A percentile compares a stretch with the other conserved stretches of the same genome.
phyloP scores from a whole-genome alignment of 345 rosid genomes.

The Gossypium anomalum region DNA sequence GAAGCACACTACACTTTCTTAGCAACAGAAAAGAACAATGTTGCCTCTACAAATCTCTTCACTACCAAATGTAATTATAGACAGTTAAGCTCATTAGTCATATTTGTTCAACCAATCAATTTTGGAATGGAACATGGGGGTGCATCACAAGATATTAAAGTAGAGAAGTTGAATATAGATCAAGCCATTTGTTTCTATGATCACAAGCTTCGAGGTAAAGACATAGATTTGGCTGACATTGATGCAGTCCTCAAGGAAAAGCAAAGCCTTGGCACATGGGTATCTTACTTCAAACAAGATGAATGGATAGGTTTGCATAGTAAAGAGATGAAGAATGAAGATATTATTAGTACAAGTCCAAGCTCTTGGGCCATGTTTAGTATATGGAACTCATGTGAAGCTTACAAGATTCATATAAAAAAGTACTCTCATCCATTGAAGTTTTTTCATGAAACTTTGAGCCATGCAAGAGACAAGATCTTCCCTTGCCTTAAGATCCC shows the following conservation, averaged over 20 bases:
- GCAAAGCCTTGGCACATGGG: conserved; percentile 52
- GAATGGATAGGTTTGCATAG: conserved; percentile 22
- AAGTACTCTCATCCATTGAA: conserved; percentile 23
- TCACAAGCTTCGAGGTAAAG: conserved; percentile 34
- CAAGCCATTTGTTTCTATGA: conserved; percentile 46
- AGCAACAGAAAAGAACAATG: conserved; percentile 46
- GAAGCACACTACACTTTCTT: conserved; percentile 43
- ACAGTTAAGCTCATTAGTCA: conserved; percentile 28
- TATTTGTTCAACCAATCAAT: conserved; percentile 37
- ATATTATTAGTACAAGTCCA: conserved; percentile 21
- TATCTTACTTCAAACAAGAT: conserved; percentile 44
- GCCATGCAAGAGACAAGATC: conserved; percentile 31
- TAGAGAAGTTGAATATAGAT: conserved; percentile 38
- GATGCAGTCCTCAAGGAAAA: conserved; percentile 41
- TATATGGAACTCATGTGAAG: conserved; percentile 52
- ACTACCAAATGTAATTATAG: conserved; percentile 32
- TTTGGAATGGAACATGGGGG: neutral
- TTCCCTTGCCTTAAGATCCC: conserved; percentile 40
- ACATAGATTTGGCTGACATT: conserved; percentile 41
- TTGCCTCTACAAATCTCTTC: conserved; percentile 51
- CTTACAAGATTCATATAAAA: conserved; percentile 31
- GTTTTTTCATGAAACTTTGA: conserved; percentile 29
- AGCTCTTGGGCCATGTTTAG: conserved; percentile 47
- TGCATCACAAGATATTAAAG: conserved; percentile 25
- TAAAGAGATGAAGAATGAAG: conserved; percentile 11